phyloP scores from a whole-genome alignment of 768 basidiomycete species.

The Mycena capillaripes region DNA sequence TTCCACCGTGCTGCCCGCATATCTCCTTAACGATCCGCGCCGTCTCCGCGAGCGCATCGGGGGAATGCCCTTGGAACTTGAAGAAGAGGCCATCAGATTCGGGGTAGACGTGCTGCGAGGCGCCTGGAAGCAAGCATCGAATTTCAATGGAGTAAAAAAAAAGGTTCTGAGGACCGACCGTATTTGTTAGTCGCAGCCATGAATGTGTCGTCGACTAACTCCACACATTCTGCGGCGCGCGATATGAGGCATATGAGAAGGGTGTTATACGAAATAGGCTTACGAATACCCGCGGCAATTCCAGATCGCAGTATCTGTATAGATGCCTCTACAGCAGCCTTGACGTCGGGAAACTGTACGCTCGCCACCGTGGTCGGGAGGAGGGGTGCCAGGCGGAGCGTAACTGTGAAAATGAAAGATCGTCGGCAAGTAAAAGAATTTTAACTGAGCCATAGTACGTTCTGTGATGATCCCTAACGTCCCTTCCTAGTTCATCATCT shows the following conservation, averaged over 20 bases:
- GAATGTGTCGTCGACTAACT: slow-evolving; percentile 81
- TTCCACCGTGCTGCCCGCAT: slow-evolving; percentile 75
- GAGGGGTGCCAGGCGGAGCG: slow-evolving; percentile 84
- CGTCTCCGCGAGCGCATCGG: slow-evolving; percentile 70
- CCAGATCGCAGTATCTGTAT: slow-evolving; percentile 63
- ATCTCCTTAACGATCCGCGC: slow-evolving; percentile 71
- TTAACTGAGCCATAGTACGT: slow-evolving; percentile 54
- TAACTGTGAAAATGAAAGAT: slow-evolving; percentile 61
- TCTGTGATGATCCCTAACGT: slow-evolving; percentile 94
- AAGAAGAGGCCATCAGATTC: slow-evolving; percentile 84
- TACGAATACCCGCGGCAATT: slow-evolving; percentile 15
- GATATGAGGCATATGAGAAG: no score
- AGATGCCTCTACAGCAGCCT: slow-evolving; percentile 81
- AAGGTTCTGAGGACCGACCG: slow-evolving; percentile 49
- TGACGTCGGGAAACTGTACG: slow-evolving; percentile 84
- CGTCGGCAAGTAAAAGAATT: neutral
- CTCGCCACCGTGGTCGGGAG: slow-evolving; percentile 88
- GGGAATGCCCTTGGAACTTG: slow-evolving; percentile 85
- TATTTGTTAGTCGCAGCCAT: slow-evolving; percentile 74
- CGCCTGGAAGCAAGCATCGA: slow-evolving; percentile 2
- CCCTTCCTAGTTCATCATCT: slow-evolving; percentile 50
- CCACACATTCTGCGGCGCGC: slow-evolving; percentile 76
- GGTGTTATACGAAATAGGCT: no score
- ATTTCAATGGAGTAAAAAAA: neutral
- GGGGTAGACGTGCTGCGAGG: slow-evolving; percentile 67